Base-by-base conservation (phyloP, 1,139 yeast genomes). In the Geotrichum phurueaensis region DNA sequence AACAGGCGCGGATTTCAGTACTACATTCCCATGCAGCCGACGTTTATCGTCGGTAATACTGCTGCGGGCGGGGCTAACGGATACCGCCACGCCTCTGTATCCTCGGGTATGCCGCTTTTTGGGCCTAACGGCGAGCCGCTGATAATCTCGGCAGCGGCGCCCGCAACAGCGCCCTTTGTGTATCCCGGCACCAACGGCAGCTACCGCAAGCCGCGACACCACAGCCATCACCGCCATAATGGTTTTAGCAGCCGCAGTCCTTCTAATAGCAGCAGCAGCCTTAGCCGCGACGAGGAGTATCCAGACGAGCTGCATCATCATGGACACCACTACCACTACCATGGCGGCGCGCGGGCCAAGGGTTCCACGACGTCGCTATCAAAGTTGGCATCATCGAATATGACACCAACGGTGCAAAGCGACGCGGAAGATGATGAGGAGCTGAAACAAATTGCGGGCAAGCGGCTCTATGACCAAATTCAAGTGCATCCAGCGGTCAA, bases 381-480 rank as follows among this genome's bases (percentile, higher is more conserved):
- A 15, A 39, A 39, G 45, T 15, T 13, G n/a, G n/a, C 45, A 39
- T 39, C 20, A 13, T 39, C 18, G 18, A 39, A 3, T 39, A 15
- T n/a, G 20, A 39, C 45, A 5, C 20, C 45, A 39, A 39, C 45
- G 20, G 45, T 18, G 20, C 45, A 13, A n/a, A 15, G 45, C 45
- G 45, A 15, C 20, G 45, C 18, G 15, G n/a, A 2, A 1, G 45
- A 39, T 15, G 45, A 39, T 2, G 95, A 86, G 74, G 96, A 91
- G 76, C 96, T 89, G 79, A 87, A 86, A 83, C 86, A 91, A 79
- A 84, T 89, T 71, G 82, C 91, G 75, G 97, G 97, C 77, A 97
- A 91, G 80, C 96, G 89, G 75, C 81, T 91, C 73, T 90, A 91
- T 80, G 90, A 94, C 71, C 86, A 84, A 81, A 89, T 91, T 69